Conservation (phyloP, 1,139 yeast genomes). For the Debaryomyces nepalensis region DNA sequence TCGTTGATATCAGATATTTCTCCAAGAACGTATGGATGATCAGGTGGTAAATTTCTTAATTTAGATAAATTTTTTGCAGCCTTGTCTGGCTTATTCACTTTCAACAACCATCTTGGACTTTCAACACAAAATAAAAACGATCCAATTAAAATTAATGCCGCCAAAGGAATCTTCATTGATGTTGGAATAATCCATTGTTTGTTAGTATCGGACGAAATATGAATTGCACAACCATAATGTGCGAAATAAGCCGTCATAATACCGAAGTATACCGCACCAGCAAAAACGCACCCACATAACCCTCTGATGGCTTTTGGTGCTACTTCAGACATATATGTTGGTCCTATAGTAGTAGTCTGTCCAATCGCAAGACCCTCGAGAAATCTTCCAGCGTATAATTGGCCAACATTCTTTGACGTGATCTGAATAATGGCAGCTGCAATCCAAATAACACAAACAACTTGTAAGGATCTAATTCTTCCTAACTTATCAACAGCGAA, state of each 20-base stretch:
- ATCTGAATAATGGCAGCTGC: slow-evolving; percentile 54
- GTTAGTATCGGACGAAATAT: slow-evolving; percentile 32
- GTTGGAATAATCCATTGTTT: slow-evolving; percentile 46
- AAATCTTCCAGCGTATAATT: slow-evolving; percentile 57
- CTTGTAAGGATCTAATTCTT: slow-evolving; percentile 55
- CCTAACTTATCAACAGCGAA: slow-evolving; percentile 59
- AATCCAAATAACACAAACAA: slow-evolving; percentile 49
- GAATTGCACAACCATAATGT: slow-evolving; percentile 46
- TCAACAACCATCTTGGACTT: slow-evolving; percentile 53
- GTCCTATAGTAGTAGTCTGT: slow-evolving; percentile 61
- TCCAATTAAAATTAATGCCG: slow-evolving; percentile 44
- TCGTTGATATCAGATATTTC: slow-evolving; percentile 57
- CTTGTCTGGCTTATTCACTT: slow-evolving; percentile 37
- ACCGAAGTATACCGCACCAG: slow-evolving; percentile 62
- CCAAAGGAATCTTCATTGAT: slow-evolving; percentile 44
- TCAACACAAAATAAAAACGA: slow-evolving; percentile 45
- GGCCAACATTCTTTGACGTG: slow-evolving; percentile 49
- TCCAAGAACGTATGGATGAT: slow-evolving; percentile 55
- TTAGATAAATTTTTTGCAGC: slow-evolving; percentile 45
- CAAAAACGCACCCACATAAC: slow-evolving; percentile 51
- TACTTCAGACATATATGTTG: slow-evolving; percentile 56
- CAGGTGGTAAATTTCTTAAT: slow-evolving; percentile 53
- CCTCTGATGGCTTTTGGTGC: slow-evolving; percentile 61
- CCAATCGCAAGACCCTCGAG: slow-evolving; percentile 62
- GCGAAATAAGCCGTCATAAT: slow-evolving; percentile 57